Evolutionary conservation across 176 grass and related monocot genomes (phyloP), one percentile per base, ranked within the genome.

Genomic region (Musa itinerans): DNA sequence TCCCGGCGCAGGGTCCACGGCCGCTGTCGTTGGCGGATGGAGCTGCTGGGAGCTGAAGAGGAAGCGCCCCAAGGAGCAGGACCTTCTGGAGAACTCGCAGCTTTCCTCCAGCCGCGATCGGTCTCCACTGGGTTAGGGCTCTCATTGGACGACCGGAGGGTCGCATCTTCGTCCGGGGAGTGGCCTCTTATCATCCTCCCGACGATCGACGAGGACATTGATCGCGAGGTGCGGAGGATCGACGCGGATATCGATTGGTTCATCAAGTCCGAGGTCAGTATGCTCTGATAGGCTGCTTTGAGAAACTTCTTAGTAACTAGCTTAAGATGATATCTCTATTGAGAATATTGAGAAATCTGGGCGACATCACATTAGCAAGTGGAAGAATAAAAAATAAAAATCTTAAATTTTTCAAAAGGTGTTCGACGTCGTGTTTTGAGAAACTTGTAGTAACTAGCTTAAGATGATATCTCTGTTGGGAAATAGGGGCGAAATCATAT

Each of bases 41-140:
- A 80, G 22, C 57, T 68, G 78, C 6, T 80, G 78, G 56, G 88
- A 91, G 53, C 82, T 79, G 1, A 86, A 85, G 23, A 86, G 93
- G 79, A 90, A 87, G 87, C 81, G 89, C 67, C 86, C 88, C 34
- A 91, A 92, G 78, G 95, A 98, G 83, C 93, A 97, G 83, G 94
- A 98, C 63, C 74, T 98, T 29, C 76, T 93, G 8, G 95, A 99
- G 83, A 99, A 99, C 88, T 99, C 95, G 58, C 95, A 99, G 87
- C 92, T 99, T 78, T 89, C 95, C 57, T 99, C 95, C 67, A 94
- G 92, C 95, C 19, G 91, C 34, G 95, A 54, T 98, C 90, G 1
- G 95, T 99, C 26, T 99, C 95, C 12, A 99, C 91, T 0, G 95
- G 95, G 10, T 53, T 94, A 50, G 95, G 87, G 5, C 74, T 99